These are phyloP conservation scores for Candida koratica DNA, from an alignment of 805 yeast species.

Conservation along the genomic window DNA sequence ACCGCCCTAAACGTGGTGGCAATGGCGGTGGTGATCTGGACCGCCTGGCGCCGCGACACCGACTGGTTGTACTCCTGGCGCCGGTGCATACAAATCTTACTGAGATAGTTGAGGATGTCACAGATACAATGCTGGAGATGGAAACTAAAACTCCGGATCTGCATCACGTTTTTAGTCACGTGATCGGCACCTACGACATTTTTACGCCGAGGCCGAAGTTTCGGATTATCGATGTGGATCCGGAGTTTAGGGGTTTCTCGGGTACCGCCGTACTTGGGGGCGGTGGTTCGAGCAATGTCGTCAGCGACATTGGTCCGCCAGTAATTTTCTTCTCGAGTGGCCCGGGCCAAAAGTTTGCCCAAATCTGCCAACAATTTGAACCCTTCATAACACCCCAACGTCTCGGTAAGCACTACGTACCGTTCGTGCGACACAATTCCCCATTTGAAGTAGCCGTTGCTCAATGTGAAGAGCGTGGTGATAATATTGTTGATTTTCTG, in stretches of 20 bases:
- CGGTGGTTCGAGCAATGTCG: constrained; percentile 43
- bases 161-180: constrained; percentile 53
- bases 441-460: constrained; percentile 56
- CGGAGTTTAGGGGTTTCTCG: constrained; percentile 37
- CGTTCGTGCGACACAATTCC: constrained; percentile 46
- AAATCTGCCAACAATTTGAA: constrained; percentile 38
- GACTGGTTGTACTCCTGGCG: constrained; percentile 41
- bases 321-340: constrained; percentile 54
- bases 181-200: constrained; percentile 46
- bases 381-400: constrained; percentile 43
- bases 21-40: constrained; percentile 35
- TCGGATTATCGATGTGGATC: constrained; percentile 42
- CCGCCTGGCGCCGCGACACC: constrained; percentile 37
- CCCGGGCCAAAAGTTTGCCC: constrained; percentile 45
- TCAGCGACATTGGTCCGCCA: constrained; percentile 48
- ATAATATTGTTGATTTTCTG: constrained; percentile 36
- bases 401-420: constrained; percentile 35
- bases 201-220: constrained; percentile 14
- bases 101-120: constrained; percentile 39
- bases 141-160: constrained; percentile 48
- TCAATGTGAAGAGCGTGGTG: constrained; percentile 47
- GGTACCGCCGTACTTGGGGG: constrained; percentile 24
- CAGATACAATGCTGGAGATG: constrained; percentile 46
- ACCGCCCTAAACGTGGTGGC: constrained; percentile 24
- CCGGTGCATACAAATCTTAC: constrained; percentile 44